Percentiles rank a stretch among this genome's conserved stretches.
Conservation (phyloP, 2,329 filamentous ascomycete species). For the Thelonectria blattea region DNA sequence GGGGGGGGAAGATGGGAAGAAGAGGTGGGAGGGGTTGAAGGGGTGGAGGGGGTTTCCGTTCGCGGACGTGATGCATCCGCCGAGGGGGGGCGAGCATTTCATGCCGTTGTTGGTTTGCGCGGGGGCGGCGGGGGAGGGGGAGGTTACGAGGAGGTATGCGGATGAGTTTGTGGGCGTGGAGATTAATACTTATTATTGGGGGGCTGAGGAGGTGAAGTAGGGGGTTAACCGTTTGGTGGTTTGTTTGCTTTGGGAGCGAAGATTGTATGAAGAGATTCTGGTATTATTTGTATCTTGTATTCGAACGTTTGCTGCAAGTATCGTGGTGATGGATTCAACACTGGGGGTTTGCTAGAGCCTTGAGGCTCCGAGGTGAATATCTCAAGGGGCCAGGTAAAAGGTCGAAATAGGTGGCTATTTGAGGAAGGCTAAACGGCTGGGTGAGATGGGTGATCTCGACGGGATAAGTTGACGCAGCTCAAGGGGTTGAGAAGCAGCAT, state of each 20-base stretch:
- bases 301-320: conserved; percentile 17
- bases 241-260: background rate
- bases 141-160: conserved; percentile 51
- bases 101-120: conserved; percentile 64
- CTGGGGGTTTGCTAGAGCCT: too few species aligned
- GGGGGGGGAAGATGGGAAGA: conserved; percentile 39
- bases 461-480: too few species aligned
- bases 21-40: conserved; percentile 49
- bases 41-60: conserved; percentile 56
- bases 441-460: too few species aligned
- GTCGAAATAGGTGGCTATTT: too few species aligned
- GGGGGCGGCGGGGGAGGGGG: conserved; percentile 54
- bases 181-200: conserved; percentile 64
- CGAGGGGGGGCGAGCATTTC: conserved; percentile 62
- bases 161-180: conserved; percentile 57
- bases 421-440: too few species aligned
- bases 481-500: too few species aligned
- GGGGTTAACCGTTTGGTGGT: conserved; percentile 66
- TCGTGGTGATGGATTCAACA: too few species aligned
- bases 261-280: background rate
- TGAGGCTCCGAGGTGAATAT: too few species aligned
- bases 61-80: conserved; percentile 61
- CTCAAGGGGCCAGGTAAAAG: too few species aligned
- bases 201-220: conserved; percentile 36
- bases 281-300: conserved; percentile 38